Evolutionary conservation across 75 land plant genomes (phyloP).

Genomic region (Pinus albicaulis): DNA sequence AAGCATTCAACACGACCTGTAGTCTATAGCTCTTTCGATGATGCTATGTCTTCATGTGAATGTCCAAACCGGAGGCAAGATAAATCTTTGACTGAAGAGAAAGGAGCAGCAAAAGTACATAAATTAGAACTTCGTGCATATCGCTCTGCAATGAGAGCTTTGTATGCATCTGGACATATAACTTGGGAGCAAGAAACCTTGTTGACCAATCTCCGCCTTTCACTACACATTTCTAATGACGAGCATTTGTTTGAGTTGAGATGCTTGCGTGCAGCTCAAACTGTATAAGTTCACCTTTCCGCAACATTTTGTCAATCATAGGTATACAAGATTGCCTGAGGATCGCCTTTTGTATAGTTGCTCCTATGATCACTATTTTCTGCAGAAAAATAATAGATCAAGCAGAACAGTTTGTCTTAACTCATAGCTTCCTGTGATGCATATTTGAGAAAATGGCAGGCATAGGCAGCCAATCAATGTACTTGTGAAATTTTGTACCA

Average conservation of each 20-base stretch:
- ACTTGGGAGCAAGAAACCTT: constrained; percentile 63
- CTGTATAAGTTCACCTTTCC: background rate
- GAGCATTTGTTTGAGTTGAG: constrained; percentile 60
- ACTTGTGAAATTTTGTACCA: constrained; percentile 3
- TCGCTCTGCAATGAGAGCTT: constrained; percentile 46
- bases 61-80: constrained; percentile 10
- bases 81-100: constrained; percentile 18
- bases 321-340: background rate
- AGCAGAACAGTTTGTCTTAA: background rate
- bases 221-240: constrained; percentile 64
- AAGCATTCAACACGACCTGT: constrained; percentile 4
- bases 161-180: constrained; percentile 65
- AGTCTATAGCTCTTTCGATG: constrained; percentile 24
- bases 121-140: constrained; percentile 61
- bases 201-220: constrained; percentile 55
- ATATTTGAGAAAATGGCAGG: constrained; percentile 4
- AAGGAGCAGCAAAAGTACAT: constrained; percentile 37
- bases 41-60: constrained; percentile 45
- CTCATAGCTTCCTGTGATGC: background rate
- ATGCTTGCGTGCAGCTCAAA: constrained; percentile 4
- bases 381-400: constrained; percentile 2
- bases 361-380: constrained; percentile 2
- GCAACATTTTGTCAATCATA: background rate
- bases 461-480: constrained; percentile 6
- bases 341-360: background rate